Base-by-base conservation (phyloP, 768 basidiomycete genomes). In the Podaxis sp. region DNA sequence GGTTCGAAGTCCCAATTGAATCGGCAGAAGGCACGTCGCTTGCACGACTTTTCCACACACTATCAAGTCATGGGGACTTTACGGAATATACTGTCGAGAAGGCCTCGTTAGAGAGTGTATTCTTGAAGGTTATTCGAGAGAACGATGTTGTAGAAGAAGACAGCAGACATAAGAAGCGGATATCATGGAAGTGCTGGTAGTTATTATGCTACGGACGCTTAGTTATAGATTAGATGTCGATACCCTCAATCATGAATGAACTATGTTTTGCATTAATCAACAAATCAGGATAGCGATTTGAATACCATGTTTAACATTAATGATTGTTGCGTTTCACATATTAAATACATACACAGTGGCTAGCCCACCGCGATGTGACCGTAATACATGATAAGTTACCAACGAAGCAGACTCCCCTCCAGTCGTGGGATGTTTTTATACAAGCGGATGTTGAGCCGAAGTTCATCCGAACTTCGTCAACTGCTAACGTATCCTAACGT, bases 51-150 rank as follows among this genome's bases (percentile, higher is more conserved):
- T 91, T 90, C 75, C 79, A 78, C 60, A 70, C 80, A 26, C 76
- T 90, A 2, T 80, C 86, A 0, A 75, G 73, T 26, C 76, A 82
- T 37, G 83, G 78, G 2, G 80, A 82, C 68, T 87, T 87, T 64
- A 71, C 81, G 1, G 87, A 91, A 66, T 89, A 88, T 62, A 88
- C 87, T 0, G 87, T 90, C 10, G 89, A 89, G 73, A 85, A 83
- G 60, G 84, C 86, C 8, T 85, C 85, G 5, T 66, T 90, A 65
- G 89, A 91, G 72, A 90, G 86, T 64, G 86, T 88, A 15, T 91
- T 91, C 73, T 70, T 90, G 67, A 87, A 88, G 69, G 86, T 89
- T 20, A 87, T 89, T 62, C 74, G 87, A 62, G 83, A 82, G 66
- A 85, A 88, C 58, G 76, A 86, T 66, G 82, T 87, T 2, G 66